These are phyloP conservation scores for Alternaria panax DNA, from an alignment of 2,329 filamentous ascomycete species.

Conservation along the genomic window DNA sequence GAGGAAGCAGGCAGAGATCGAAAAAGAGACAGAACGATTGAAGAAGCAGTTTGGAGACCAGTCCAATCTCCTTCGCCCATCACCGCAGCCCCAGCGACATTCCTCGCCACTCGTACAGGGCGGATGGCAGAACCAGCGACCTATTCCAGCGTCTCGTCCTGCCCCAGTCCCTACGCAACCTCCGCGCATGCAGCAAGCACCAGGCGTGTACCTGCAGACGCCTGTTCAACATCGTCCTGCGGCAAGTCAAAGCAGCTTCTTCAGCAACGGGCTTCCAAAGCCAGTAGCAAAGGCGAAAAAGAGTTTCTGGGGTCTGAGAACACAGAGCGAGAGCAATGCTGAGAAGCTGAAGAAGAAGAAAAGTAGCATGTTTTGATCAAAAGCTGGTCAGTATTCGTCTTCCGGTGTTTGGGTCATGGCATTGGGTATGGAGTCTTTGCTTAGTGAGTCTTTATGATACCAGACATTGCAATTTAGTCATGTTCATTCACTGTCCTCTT, in stretches of 20 bases:
- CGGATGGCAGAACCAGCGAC: slow-evolving; percentile 22
- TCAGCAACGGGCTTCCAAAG: slow-evolving; percentile 41
- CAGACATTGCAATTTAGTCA: background rate
- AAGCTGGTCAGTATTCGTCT: slow-evolving; percentile 2
- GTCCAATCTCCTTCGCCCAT: slow-evolving; percentile 33
- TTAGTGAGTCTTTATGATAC: slow-evolving; percentile 7
- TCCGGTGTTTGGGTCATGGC: slow-evolving; percentile 6
- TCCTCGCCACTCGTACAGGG: slow-evolving; percentile 30
- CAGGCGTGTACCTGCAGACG: slow-evolving; percentile 44
- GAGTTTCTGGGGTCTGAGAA: slow-evolving; percentile 49
- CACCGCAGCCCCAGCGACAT: slow-evolving; percentile 32
- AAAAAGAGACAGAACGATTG: slow-evolving; percentile 80
- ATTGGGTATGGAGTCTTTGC: slow-evolving; percentile 1
- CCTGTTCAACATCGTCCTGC: slow-evolving; percentile 32
- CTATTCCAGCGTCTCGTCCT: slow-evolving; percentile 13
- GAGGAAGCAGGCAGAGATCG: slow-evolving; percentile 60
- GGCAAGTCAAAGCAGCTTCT: slow-evolving; percentile 46
- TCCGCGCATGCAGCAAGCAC: slow-evolving; percentile 15
- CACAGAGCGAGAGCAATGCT: slow-evolving; percentile 38
- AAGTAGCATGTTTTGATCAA: slow-evolving; percentile 53
- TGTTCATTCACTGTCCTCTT: background rate
- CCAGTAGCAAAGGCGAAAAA: slow-evolving; percentile 45
- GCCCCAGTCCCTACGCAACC: slow-evolving; percentile 29
- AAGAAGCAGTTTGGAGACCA: slow-evolving; percentile 69
- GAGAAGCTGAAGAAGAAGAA: slow-evolving; percentile 54